A percentile compares a stretch with the other conserved stretches of the same genome.
Conservation (phyloP, 2,329 filamentous ascomycete species). For the Metarhizium anisopliae region DNA sequence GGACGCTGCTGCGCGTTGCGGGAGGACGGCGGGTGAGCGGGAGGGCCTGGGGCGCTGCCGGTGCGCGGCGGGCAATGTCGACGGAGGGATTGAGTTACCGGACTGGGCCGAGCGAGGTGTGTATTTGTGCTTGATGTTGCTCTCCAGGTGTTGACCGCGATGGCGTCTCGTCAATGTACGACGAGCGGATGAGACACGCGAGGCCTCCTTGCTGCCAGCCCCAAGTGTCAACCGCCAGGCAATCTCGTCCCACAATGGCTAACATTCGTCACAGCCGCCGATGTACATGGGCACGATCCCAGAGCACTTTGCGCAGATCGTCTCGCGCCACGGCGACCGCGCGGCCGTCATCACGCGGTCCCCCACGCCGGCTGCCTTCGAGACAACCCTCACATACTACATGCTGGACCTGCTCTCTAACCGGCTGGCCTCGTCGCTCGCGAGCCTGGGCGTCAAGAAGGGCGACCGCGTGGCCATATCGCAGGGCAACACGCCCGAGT, state of each 20-base stretch:
- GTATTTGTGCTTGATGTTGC: neutral
- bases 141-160: neutral
- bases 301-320: slow-evolving; percentile 60
- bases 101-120: slow-evolving; percentile 21
- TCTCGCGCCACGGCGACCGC: slow-evolving; percentile 54
- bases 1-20: neutral
- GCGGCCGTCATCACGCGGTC: slow-evolving; percentile 46
- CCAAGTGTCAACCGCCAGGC: no score
- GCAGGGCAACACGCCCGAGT: slow-evolving; percentile 77
- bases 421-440: slow-evolving; percentile 61
- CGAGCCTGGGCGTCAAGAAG: slow-evolving; percentile 63
- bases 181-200: no score
- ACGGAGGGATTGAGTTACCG: slow-evolving; percentile 17
- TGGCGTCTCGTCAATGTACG: no score
- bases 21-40: neutral
- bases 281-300: slow-evolving; percentile 61
- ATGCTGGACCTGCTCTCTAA: slow-evolving; percentile 70
- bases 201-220: no score
- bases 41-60: neutral
- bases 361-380: slow-evolving; percentile 28
- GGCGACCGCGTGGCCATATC: slow-evolving; percentile 81
- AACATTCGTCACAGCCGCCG: slow-evolving; percentile 43
- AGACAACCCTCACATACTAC: slow-evolving; percentile 64
- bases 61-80: neutral
- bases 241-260: neutral